A percentile compares a stretch with the other conserved stretches of the same genome.
Conservation (phyloP, 2,329 filamentous ascomycete genomes). For the Calonectria pseudoturangicola region DNA sequence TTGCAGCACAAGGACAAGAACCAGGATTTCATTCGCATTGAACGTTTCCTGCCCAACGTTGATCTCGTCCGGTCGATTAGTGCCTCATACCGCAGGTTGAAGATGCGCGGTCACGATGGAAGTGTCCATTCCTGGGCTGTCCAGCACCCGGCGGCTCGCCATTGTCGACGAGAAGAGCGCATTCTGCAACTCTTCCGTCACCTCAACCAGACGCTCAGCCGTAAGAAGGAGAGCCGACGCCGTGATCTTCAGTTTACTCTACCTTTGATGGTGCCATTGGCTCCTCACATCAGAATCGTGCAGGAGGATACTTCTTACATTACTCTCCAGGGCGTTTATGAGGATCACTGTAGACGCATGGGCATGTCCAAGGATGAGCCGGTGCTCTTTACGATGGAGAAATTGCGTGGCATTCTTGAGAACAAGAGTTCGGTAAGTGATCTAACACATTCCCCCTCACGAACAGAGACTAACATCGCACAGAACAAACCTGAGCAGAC, state of each 20-base stretch:
- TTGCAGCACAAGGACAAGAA: conserved; percentile 99
- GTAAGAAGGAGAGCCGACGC: conserved; percentile 95
- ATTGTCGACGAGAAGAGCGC: conserved; percentile 94
- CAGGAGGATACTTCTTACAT: conserved; percentile 97
- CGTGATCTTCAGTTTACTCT: conserved; percentile 97
- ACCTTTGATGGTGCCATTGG: conserved; percentile 95
- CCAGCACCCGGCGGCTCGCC: conserved; percentile 93
- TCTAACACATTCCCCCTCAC: background rate
- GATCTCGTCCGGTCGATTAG: conserved; percentile 94
- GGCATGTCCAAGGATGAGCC: conserved; percentile 96
- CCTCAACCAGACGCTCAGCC: conserved; percentile 92
- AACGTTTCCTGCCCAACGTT: conserved; percentile 95
- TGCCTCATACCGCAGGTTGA: conserved; percentile 92
- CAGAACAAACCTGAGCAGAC: conserved; percentile 82
- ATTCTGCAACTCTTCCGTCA: conserved; percentile 98
- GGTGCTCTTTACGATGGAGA: conserved; percentile 95
- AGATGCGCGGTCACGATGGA: conserved; percentile 97
- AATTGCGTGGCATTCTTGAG: conserved; percentile 85
- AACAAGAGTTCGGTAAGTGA: conserved; percentile 75
- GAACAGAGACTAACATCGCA: conserved; percentile 37
- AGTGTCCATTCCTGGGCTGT: conserved; percentile 98
- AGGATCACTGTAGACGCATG: conserved; percentile 93
- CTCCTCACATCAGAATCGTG: conserved; percentile 94
- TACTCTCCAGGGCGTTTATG: conserved; percentile 94
- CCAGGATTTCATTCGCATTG: conserved; percentile 97